Evolutionary conservation across 345 rosid species (phyloP).

Genomic region (Alliaria petiolata): DNA sequence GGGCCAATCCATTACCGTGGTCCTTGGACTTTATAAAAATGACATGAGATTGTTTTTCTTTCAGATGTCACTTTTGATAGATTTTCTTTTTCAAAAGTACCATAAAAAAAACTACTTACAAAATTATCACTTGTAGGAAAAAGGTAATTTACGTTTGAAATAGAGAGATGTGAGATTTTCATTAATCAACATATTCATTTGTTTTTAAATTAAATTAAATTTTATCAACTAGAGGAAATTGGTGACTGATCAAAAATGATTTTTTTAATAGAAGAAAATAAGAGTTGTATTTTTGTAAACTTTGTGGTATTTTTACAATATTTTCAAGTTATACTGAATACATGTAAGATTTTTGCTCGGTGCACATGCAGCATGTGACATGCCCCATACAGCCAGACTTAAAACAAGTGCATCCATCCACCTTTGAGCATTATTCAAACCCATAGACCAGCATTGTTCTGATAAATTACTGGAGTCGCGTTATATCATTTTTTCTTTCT

Average conservation of each 20-base stretch:
- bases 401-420: background rate
- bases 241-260: too few species aligned
- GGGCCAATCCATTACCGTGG: background rate
- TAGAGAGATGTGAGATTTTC: background rate
- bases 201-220: background rate
- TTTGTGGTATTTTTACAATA: too few species aligned
- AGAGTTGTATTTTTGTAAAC: too few species aligned
- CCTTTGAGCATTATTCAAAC: background rate
- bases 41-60: background rate
- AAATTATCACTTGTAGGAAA: too few species aligned
- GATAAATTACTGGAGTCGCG: background rate
- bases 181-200: background rate
- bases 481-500: background rate
- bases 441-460: background rate
- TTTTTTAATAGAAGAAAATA: too few species aligned
- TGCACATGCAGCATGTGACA: constrained; percentile 3
- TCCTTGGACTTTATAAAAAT: background rate
- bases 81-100: background rate
- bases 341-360: background rate
- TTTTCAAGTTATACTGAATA: background rate
- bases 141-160: background rate
- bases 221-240: too few species aligned
- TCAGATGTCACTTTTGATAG: background rate
- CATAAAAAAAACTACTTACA: background rate
- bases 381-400: background rate